Base-by-base conservation (phyloP, 2,329 filamentous ascomycete species). In the Huntiella moniliformis region DNA sequence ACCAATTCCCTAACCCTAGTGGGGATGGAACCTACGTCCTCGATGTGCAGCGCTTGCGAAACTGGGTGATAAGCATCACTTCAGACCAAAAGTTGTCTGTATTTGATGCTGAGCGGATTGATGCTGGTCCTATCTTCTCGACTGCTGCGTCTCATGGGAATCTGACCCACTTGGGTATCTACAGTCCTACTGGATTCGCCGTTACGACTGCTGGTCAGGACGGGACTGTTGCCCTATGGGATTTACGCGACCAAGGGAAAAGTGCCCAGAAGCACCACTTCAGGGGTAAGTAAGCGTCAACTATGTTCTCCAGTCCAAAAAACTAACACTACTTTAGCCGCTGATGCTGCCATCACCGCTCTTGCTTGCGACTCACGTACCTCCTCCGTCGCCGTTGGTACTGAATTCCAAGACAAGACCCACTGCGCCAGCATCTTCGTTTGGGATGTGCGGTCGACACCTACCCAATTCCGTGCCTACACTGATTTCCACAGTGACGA, bases 171-270 rank as follows among this genome's bases (percentile, higher is more conserved):
- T 62, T 83, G 28, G 67, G 70, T 44, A 64, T 70, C 1, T 70
- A 74, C 40, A 71, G 73, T 49, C 61, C 60, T 4, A 60, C 59
- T 15, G 66, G 66, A 22, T 68, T 67, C 4, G 56, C 77, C 15
- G 64, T 85, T 4, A 74, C 73, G 49, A 86, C 82, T 0, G 73
- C 79, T 0, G 82, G 82, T 40, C 73, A 80, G 57, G 77, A 86
- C 56, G 82, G 82, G 5, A 64, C 67, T 6, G 70, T 85, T 8
- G 70, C 65, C 0, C 61, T 81, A 41, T 80, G 77, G 75, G 80
- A 85, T 61, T 56, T 77, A 52, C 67, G 78, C 50, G 63, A 60
- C 31, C 61, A 66, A 7, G 54, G 58, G 1, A 54, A 53, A 6
- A 55, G 56, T 28, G 63, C 63, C 3, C 58, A 61, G 46, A 66